Conservation (phyloP, 106 monocot species). For the Dactylorhiza incarnata region DNA sequence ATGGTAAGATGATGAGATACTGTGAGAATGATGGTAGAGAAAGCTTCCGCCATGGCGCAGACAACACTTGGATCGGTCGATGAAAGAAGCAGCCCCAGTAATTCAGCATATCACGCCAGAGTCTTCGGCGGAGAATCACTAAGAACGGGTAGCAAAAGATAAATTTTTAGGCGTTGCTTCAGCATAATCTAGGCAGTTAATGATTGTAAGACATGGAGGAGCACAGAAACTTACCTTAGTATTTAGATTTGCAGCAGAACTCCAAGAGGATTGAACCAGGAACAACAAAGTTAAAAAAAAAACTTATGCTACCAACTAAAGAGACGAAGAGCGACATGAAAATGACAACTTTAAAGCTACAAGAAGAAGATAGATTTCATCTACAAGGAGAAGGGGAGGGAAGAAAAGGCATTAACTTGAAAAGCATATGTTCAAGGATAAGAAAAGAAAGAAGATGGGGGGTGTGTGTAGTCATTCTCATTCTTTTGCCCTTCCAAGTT, state of each 20-base stretch:
- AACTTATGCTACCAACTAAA: not conserved
- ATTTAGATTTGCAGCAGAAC: not conserved
- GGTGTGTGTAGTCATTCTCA: not conserved
- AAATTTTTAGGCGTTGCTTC: not conserved
- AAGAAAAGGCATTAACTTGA: not conserved
- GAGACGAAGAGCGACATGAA: not conserved
- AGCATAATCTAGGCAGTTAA: not conserved
- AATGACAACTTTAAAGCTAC: not conserved
- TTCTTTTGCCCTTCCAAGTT: constrained; percentile 7
- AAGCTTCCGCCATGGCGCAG: too few species aligned
- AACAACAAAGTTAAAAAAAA: not conserved
- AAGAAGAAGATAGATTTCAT: not conserved
- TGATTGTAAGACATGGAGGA: not conserved
- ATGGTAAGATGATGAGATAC: too few species aligned
- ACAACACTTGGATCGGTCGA: not conserved
- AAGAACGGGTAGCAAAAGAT: not conserved
- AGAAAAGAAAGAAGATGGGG: not conserved
- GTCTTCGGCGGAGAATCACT: not conserved
- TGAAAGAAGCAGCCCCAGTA: not conserved
- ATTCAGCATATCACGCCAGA: not conserved
- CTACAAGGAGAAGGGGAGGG: not conserved
- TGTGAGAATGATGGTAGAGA: too few species aligned
- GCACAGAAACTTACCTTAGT: not conserved
- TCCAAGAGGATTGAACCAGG: not conserved
- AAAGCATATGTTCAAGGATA: not conserved